Base-by-base conservation (phyloP, 108 stramenopile species). In the Pseudonitzschia pungens region DNA sequence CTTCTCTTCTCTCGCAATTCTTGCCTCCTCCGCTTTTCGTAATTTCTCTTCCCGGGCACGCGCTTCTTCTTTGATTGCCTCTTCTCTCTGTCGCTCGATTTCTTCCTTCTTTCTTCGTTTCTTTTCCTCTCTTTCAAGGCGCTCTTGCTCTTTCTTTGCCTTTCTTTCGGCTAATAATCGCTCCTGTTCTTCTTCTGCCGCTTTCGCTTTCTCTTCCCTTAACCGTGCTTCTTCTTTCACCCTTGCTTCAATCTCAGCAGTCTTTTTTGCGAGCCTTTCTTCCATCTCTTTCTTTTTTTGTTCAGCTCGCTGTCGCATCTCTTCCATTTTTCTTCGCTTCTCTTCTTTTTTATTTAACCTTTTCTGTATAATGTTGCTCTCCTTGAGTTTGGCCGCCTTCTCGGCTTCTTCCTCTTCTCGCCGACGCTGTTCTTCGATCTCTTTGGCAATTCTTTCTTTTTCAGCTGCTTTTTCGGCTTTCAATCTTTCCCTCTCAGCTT, bases 181-280 rank as follows among this genome's bases (percentile, higher is more conserved):
- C 36, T 62, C 60, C 32, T 62, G 36, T 21, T 62, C 60, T 7
- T 24, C 60, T 41, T 18, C 14, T 36, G 27, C 29, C 16, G 60
- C 60, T 0, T 12, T 15, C 16, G 36, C 33, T 33, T 62, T 62
- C 31, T 62, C 60, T 0, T n/a, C 11, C 0, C 60, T 24, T 33
- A 62, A 40, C 4, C 60, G 60, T 15, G 26, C 60, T 62, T 62
- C n/a, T n/a, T 62, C 60, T 40, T 41, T 33, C 36, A 62, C n/a
- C 32, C 31, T 33, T 62, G 29, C 60, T 62, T 62, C 60, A 0
- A 62, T 0, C 31, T 62, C 32, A 8, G 60, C 60, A 32, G 60
- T 62, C 0, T 62, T 62, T 41, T 62, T 62, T 1, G 60, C 60
- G 16, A 62, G 36, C 29, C 60, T 33, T 33, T 62, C 60, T 40